Base-by-base conservation (phyloP, 2,329 filamentous ascomycete genomes). In the Claviceps sp. region DNA sequence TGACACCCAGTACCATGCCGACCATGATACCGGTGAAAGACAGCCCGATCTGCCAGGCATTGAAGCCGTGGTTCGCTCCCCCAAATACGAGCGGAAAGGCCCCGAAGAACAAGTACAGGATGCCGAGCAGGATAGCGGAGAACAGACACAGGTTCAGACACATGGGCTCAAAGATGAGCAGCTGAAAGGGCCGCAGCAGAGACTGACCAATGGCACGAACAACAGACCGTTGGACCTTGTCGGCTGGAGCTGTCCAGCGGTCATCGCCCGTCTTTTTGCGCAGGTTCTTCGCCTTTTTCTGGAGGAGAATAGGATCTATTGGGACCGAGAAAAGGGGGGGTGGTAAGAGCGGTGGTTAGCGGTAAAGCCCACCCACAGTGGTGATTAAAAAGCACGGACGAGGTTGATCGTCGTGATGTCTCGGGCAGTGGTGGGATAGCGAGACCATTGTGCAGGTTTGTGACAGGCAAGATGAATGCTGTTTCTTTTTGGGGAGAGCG, bases 81-180 rank as follows among this genome's bases (percentile, higher is more conserved):
- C 74, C 65, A 62, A 95, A 95, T 16, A 95, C 82, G 45, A 94
- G 71, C 5, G 85, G 79, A 60, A 95, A 95, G 0, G 89, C 88
- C 20, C 88, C 88, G 64, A 95, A 94, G 71, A 94, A 95, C 40
- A 95, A 79, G 63, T 95, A 95, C 2, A 95, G 70, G 45, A 95
- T 85, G 5, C 89, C 90, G 7, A 95, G 74, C n/a, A 95, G 71
- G 50, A 96, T 79, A 40, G 88, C 88, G 1, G 86, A 87, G 59
- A 90, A 86, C 22, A 93, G 68, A 66, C 88, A 93, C 26, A 96
- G 79, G 58, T 82, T 81, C 52, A 93, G 71, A 54, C 83, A 86
- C 88, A 95, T 96, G 57, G 86, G 87, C 70, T 95, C 88, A 50
- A 86, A 77, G 48, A 83, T 66, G 51, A 96, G 75, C 5, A 96